Percentiles rank a stretch among this genome's conserved stretches.
Evolutionary conservation across 495 filamentous ascomycete genomes (phyloP).

Genomic region (Jackrogersella multiformis): DNA sequence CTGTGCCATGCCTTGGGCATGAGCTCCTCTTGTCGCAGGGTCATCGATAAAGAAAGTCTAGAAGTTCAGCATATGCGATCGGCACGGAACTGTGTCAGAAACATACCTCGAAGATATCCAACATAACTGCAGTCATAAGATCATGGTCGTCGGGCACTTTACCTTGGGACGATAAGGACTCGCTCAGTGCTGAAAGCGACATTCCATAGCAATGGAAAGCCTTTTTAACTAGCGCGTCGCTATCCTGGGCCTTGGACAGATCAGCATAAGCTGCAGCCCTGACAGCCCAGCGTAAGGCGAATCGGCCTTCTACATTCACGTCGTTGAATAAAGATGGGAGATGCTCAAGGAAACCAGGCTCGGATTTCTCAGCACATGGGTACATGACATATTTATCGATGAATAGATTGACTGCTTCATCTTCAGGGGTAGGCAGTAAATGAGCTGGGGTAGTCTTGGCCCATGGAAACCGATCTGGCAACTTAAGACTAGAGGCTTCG

Average conservation of each 20-base stretch:
- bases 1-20: constrained; percentile 51
- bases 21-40: constrained; percentile 33
- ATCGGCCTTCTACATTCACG: constrained; percentile 45
- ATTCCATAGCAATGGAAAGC: constrained; percentile 47
- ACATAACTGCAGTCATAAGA: constrained; percentile 50
- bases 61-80: constrained; percentile 4
- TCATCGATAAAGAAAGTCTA: constrained; percentile 42
- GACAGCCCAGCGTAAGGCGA: constrained; percentile 49
- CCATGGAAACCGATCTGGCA: constrained; percentile 12
- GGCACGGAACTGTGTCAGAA: neutral
- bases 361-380: constrained; percentile 46
- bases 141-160: constrained; percentile 48
- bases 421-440: constrained; percentile 34
- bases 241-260: constrained; percentile 37
- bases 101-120: constrained; percentile 50
- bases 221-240: constrained; percentile 29
- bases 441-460: constrained; percentile 2
- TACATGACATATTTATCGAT: constrained; percentile 51
- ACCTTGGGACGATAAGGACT: constrained; percentile 27
- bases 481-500: constrained; percentile 17
- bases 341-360: constrained; percentile 49
- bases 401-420: constrained; percentile 43
- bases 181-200: constrained; percentile 44
- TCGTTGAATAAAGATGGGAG: constrained; percentile 48
- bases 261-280: constrained; percentile 47